phyloP scores from a whole-genome alignment of 495 filamentous ascomycete genomes.

The Letharia lupina region DNA sequence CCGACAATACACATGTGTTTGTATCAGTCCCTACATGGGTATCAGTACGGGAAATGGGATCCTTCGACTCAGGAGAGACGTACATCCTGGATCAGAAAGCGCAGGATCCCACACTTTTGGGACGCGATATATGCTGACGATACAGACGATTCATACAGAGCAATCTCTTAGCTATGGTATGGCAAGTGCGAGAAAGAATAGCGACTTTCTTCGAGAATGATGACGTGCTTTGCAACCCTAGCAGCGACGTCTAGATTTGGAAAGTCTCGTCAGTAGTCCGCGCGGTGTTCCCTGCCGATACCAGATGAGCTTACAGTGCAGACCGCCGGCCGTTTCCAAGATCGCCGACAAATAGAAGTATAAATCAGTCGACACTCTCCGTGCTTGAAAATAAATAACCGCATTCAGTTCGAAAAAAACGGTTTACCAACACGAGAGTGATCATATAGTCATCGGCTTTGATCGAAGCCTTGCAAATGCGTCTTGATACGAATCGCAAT shows the following conservation, averaged over 20 bases:
- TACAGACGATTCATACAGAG: not conserved
- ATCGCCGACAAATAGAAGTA: not conserved
- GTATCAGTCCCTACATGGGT: not conserved
- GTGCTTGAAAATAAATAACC: not conserved
- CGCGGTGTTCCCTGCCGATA: not conserved
- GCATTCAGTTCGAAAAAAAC: not conserved
- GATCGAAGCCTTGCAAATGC: slow-evolving; percentile 15
- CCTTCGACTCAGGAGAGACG: not conserved
- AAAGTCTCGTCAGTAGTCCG: not conserved
- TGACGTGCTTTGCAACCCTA: not conserved
- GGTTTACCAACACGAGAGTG: slow-evolving; percentile 11
- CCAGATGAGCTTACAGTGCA: not conserved
- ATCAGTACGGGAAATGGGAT: not conserved
- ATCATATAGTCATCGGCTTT: slow-evolving; percentile 15
- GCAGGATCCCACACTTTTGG: not conserved
- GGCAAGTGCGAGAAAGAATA: no score
- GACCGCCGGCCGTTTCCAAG: slow-evolving; percentile 3
- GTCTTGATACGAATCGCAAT: slow-evolving; percentile 16
- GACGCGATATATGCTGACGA: slow-evolving; percentile 7
- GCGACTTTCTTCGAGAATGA: not conserved
- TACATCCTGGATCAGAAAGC: slow-evolving; percentile 6
- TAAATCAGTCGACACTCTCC: not conserved
- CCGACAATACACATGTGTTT: slow-evolving; percentile 1
- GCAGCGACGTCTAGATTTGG: not conserved
- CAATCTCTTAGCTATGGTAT: not conserved